Evolutionary conservation across 139 green algal genomes (phyloP), one percentile per base, ranked within the genome.

Genomic region (Micromonas pusilla): DNA sequence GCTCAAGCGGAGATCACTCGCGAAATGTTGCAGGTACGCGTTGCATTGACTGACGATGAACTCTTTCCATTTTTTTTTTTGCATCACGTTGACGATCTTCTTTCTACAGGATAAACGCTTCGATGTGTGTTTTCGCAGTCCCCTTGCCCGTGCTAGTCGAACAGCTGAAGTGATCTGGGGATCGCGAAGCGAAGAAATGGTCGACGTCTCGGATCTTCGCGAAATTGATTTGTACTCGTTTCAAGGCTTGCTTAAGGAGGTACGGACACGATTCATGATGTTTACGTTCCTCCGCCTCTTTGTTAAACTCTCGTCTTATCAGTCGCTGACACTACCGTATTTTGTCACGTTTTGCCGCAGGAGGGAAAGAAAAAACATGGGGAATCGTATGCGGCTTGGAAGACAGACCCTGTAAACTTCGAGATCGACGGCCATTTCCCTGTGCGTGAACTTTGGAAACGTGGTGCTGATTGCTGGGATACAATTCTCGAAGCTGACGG

Each of bases 171-270:
- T 81, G 32, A 37, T 81, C 23, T 81, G 76, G 76, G 54, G n/a
- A 21, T 26, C 26, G 38, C 65, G 65, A 26, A 16, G 3, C 4
- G 3, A 25, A 39, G 25, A 36, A 26, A 13, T 63, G 13, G 52
- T 33, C 32, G 45, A 74, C 30, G 23, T 76, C 23, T 45, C 20
- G 1, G 57, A 70, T 23, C 39, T 81, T 4, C 52, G 76, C 36
- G 76, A 81, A 38, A 81, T 81, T 52, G 76, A 81, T 76, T 31
- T 81, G 26, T 81, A 81, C 28, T 63, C 76, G 25, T 81, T 81
- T 34, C 54, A 81, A 60, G 76, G 76, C 0, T 34, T 81, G 23
- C 26, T 76, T 21, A 81, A 81, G 38, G 52, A 76, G n/a, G n/a
- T n/a, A n/a, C n/a, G n/a, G n/a, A n/a, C n/a, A n/a, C n/a, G n/a